Evolutionary conservation across 1,284 basidiomycete species (phyloP), one percentile per base, ranked within the genome.

Genomic region (Microbotryomycetes sp.): DNA sequence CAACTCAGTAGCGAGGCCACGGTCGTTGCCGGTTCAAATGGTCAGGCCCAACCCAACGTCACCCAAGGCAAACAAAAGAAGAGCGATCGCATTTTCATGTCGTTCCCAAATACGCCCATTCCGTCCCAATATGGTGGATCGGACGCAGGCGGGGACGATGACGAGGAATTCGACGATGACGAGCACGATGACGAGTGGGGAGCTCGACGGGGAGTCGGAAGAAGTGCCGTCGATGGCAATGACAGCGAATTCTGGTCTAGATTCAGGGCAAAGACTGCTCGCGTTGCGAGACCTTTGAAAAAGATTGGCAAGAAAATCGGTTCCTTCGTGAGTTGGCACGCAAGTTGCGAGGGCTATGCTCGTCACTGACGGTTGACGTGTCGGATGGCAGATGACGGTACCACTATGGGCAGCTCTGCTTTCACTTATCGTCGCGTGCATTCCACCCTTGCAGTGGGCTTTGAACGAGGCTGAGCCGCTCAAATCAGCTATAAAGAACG

Each of bases 381-480:
- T 75, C 15, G 56, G 55, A 6, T 59, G 57, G 2, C 71, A 73
- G 59, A 74, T 75, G 73, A 74, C 73, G 2, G 70, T 72, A 18
- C 74, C 73, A 21, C 66, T 76, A 6, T 77, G 75, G 69, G 73
- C 76, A 4, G 76, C 76, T 16, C 62, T 78, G 2, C 64, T 76
- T 11, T 75, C 73, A 7, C 68, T 78, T 26, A 56, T 77, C 11
- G 76, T 78, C 9, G 77, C 76, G 24, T 72, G 77, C 41, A 73
- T 77, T 3, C 75, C 73, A 45, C 75, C 75, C 21, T 64, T 78
- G 41, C 77, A 78, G 62, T 57, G 65, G 45, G 65, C 69, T 18
- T 56, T 78, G 51, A 72, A 74, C 49, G 62, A 72, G 45, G 48
- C 75, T 21, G 70, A 73, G 59, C 75, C 77, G 5, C 62, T 78